phyloP scores from a whole-genome alignment of 129 eudicot species.

The Gnaphalium uliginosum region DNA sequence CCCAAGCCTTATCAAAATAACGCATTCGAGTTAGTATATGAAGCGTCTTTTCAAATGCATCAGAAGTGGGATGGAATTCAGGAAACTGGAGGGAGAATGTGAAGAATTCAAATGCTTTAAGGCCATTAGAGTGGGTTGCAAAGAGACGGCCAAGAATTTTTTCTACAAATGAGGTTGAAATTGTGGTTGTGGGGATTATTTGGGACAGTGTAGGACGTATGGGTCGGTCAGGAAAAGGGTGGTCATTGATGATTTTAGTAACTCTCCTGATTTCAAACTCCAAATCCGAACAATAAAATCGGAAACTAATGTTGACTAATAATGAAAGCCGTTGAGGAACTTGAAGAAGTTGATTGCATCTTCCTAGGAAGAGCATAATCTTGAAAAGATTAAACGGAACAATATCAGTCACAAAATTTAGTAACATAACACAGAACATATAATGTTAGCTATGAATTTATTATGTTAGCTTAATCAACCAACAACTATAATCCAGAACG shows the following conservation, averaged over 20 bases:
- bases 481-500: too few relatives aligned
- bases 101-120: constrained; percentile 82
- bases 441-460: not conserved
- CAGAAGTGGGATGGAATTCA: constrained; percentile 52
- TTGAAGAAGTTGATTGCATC: constrained; percentile 30
- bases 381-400: not conserved
- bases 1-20: constrained; percentile 76
- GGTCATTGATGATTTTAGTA: constrained; percentile 60
- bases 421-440: not conserved
- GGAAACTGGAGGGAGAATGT: constrained; percentile 49
- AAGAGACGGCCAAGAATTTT: constrained; percentile 71
- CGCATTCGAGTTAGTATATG: constrained; percentile 88
- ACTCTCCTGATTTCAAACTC: constrained; percentile 46
- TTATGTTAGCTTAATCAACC: too few relatives aligned
- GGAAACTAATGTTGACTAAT: constrained; percentile 19
- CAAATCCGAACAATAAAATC: constrained; percentile 33
- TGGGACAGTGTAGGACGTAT: constrained; percentile 46
- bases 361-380: constrained; percentile 35
- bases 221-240: constrained; percentile 66
- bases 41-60: constrained; percentile 77
- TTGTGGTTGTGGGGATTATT: constrained; percentile 38
- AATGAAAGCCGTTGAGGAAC: constrained; percentile 23
- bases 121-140: constrained; percentile 71
- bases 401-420: constrained; percentile 17
- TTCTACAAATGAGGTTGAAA: constrained; percentile 63